Base-by-base conservation (phyloP, 108 stramenopile genomes). In the Cyclotella cryptica region DNA sequence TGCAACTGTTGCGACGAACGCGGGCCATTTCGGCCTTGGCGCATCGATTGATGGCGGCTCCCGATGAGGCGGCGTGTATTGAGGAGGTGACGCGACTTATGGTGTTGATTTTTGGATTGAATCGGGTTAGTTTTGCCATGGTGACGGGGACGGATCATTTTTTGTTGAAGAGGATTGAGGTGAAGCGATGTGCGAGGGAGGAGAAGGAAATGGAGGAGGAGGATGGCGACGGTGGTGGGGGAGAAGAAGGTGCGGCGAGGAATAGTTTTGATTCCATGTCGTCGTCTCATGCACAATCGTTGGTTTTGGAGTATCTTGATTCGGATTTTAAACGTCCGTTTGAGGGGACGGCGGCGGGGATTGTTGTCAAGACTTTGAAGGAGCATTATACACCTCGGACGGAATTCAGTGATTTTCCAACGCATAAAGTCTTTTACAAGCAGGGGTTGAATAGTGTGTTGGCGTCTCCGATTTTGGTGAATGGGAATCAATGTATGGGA, bases 21-120 rank as follows among this genome's bases (percentile, higher is more conserved):
- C 66, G 79, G 22, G 74, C 79, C 45, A 51, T 80, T 15, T 68
- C 66, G 18, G 67, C 73, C 18, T 21, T 80, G 22, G 66, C 79
- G n/a, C 66, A 69, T 69, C 66, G 74, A 51, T 69, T 80, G 44
- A 69, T 75, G 66, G 66, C 43, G 19, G 74, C 79, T 61, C 74
- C 55, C 10, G 79, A 80, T 28, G 79, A 80, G 62, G 59, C 54
- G 24, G 44, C 28, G 17, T 80, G 79, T 42, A 18, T 75, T 15
- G 66, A 75, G 22, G 74, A 75, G 66, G 74, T 49, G 43, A 69
- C 66, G 27, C 42, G 68, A 11, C 40, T 80, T 22, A 52, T 80
- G 29, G 57, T 58, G 6, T 14, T 69, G 0, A 69, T 80, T 66
- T 80, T 80, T 62, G 67, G 51, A 21, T 22, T 80, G 9, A 46